Evolutionary conservation across 208 protist genomes (phyloP).

Genomic region (Naegleria gruberi): DNA sequence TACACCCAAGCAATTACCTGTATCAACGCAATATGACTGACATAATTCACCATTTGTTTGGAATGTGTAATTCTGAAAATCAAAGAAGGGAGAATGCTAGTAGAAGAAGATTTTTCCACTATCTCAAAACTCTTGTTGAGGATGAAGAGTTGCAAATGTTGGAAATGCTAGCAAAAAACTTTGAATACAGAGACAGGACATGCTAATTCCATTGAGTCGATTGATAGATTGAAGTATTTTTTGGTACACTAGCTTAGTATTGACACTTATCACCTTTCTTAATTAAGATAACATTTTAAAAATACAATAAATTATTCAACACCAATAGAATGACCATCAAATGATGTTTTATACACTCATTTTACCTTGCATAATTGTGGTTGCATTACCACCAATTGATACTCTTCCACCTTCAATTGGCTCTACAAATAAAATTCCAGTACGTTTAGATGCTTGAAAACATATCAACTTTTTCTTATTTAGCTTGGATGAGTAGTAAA

Average conservation of each 20-base stretch:
- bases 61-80: neutral
- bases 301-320: too few relatives aligned
- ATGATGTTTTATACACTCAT: neutral
- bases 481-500: constrained; percentile 18
- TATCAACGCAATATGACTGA: too few relatives aligned
- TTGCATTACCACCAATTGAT: neutral
- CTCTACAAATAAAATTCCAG: neutral
- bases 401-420: neutral
- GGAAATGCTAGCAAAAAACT: neutral
- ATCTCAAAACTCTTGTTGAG: neutral
- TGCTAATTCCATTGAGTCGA: too few relatives aligned
- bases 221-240: too few relatives aligned
- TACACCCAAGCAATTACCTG: too few relatives aligned
- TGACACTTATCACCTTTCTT: too few relatives aligned
- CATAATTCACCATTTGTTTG: neutral
- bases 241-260: too few relatives aligned
- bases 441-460: neutral
- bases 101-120: neutral
- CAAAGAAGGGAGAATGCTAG: neutral
- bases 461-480: neutral
- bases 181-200: too few relatives aligned
- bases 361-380: neutral
- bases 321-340: too few relatives aligned
- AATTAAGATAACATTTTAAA: too few relatives aligned
- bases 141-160: neutral